A percentile compares a stretch with the other conserved stretches of the same genome.
phyloP scores from a whole-genome alignment of 2,329 filamentous ascomycete species.

The Talaromyces rugulosus region DNA sequence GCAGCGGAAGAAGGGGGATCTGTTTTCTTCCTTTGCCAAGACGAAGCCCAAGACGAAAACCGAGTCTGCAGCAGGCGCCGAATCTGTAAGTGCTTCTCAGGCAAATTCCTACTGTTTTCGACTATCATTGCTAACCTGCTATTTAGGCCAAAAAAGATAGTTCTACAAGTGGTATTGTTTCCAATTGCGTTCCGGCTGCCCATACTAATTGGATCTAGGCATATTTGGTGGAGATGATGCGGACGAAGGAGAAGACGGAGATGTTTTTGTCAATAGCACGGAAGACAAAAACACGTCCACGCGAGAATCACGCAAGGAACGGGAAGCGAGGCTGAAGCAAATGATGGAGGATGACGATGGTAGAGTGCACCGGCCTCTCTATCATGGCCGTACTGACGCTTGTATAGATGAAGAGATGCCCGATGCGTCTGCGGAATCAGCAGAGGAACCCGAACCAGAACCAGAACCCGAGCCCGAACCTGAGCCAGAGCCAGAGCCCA shows the following conservation, averaged over 20 bases:
- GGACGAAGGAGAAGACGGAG: conserved; percentile 54
- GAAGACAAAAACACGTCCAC: conserved; percentile 33
- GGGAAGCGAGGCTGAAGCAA: conserved; percentile 61
- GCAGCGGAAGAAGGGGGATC: conserved; percentile 60
- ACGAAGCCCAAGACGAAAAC: conserved; percentile 56
- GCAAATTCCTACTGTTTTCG: conserved; percentile 14
- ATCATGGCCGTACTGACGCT: conserved; percentile 16
- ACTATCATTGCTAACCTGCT: neutral
- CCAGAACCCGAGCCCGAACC: conserved; percentile 33
- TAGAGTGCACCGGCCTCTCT: conserved; percentile 22
- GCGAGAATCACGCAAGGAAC: conserved; percentile 54
- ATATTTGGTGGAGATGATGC: conserved; percentile 53
- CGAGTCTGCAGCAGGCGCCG: conserved; percentile 28
- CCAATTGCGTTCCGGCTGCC: neutral
- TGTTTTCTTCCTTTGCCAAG: conserved; percentile 77
- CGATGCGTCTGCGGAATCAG: conserved; percentile 40
- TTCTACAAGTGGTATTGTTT: conserved; percentile 47
- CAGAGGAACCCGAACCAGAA: conserved; percentile 29
- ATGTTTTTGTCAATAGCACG: conserved; percentile 42
- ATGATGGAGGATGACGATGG: conserved; percentile 70
- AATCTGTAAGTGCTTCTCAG: conserved; percentile 30
- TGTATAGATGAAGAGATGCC: conserved; percentile 55
- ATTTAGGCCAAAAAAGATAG: conserved; percentile 31
- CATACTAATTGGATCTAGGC: conserved; percentile 32
- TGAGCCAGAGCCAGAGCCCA: conserved; percentile 34